Evolutionary conservation across 805 yeast genomes (phyloP), one percentile per base, ranked within the genome.

Genomic region (Scheffersomyces coipomensis): DNA sequence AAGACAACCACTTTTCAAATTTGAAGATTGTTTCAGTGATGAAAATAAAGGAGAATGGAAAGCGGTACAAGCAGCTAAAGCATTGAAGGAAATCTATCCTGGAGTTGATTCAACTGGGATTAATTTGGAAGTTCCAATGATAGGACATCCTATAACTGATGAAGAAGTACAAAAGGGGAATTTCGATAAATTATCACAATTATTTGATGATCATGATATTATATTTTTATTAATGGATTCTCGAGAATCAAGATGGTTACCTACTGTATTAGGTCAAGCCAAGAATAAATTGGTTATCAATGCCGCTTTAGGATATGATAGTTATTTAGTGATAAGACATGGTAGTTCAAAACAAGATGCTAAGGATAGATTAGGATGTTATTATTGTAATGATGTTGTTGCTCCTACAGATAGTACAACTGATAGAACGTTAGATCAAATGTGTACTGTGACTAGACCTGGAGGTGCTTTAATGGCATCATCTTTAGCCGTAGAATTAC

Each of bases 371-470:
- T 60, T 90, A 31, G 99, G 99, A 0, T 93, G 99, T 60, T 93
- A 93, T 63, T 93, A 85, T 60, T 93, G 99, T 62, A 88, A 88
- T 57, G 99, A 93, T 57, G 90, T 93, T 7, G 88, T 88, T 37
- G 98, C 97, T 0, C 99, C 99, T 0, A 70, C 80, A 2, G 96
- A 93, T 57, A 84, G 95, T 42, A 64, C 88, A n/a, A 73, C 87
- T 0, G 95, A 89, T 53, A 72, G 96, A 37, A 86, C 97, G 0
- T 66, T 93, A 40, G 99, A 93, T 62, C 98, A 93, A 61, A 93
- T 93, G 97, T 93, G 99, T 56, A 93, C 99, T 0, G 99, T 93
- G 1, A 93, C 99, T 0, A 71, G 99, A 29, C 98, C 99, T 0
- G 99, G 99, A 0, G 90, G 85, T 1, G 96, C 99, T 0, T 66